phyloP scores from a whole-genome alignment of 768 basidiomycete genomes.

The Tricholoma matsutake region DNA sequence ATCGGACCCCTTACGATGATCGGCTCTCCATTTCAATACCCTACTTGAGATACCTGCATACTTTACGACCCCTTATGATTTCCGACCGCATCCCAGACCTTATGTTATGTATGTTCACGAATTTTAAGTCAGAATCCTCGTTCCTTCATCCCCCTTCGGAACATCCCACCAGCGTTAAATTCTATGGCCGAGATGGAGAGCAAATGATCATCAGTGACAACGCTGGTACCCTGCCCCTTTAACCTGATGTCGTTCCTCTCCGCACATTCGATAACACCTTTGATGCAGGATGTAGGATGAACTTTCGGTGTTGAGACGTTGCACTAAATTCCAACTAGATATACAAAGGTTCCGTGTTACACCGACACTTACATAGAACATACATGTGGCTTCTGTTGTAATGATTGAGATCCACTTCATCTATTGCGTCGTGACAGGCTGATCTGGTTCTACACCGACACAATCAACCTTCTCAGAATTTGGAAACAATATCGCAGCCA shows the following conservation, averaged over 20 bases:
- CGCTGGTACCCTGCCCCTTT: too few species aligned
- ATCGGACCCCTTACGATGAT: neutral
- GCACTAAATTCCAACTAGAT: neutral
- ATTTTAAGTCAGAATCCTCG: neutral
- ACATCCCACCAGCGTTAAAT: neutral
- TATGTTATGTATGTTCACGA: neutral
- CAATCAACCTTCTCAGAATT: neutral
- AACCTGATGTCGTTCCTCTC: too few species aligned
- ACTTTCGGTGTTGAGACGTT: neutral
- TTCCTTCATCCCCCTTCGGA: neutral
- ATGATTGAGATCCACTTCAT: neutral
- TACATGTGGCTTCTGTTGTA: neutral
- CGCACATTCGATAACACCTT: too few species aligned
- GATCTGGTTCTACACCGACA: slow-evolving; percentile 40
- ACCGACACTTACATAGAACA: neutral
- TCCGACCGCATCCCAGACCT: neutral
- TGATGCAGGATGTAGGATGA: neutral
- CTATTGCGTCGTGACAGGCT: slow-evolving; percentile 39
- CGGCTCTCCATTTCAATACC: neutral
- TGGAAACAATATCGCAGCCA: slow-evolving; percentile 7
- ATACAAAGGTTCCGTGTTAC: neutral
- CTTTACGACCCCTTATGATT: neutral
- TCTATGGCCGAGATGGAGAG: neutral
- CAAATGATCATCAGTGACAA: too few species aligned
- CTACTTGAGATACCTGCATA: neutral